Conservation (phyloP, 306 rosid species). For the Ziziphus jujuba region DNA sequence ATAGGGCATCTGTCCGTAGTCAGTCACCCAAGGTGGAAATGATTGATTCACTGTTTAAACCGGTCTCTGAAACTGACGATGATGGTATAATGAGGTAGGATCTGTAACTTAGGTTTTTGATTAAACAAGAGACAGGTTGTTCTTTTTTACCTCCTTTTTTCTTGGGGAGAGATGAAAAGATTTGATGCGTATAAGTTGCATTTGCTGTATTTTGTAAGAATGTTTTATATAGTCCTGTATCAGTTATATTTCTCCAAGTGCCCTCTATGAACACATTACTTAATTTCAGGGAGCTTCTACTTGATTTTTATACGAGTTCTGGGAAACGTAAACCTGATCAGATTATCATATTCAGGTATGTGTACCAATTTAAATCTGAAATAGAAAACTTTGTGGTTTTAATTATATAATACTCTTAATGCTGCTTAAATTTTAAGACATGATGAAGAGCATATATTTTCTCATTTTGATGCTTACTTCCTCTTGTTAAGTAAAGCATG, state of each 20-base stretch:
- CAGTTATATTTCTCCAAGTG: too few relatives aligned
- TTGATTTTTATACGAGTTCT: constrained; percentile 77
- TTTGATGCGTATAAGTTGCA: too few relatives aligned
- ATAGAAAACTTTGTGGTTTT: not conserved
- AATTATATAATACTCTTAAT: too few relatives aligned
- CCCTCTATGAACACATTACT: not conserved
- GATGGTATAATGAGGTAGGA: constrained; percentile 83
- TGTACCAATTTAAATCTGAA: not conserved
- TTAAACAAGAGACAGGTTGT: not conserved
- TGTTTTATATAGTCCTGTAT: too few relatives aligned
- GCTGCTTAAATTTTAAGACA: too few relatives aligned
- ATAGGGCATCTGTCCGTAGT: constrained; percentile 81
- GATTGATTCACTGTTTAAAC: constrained; percentile 81
- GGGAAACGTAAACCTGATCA: constrained; percentile 74
- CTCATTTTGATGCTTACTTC: too few relatives aligned
- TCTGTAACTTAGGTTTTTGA: not conserved
- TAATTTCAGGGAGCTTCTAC: constrained; percentile 68
- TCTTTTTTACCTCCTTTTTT: not conserved
- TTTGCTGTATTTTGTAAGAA: too few relatives aligned
- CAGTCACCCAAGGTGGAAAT: constrained; percentile 86
- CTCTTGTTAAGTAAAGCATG: too few relatives aligned
- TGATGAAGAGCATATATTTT: too few relatives aligned
- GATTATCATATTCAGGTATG: constrained; percentile 84
- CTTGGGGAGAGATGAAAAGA: not conserved
- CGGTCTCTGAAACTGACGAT: constrained; percentile 58